Evolutionary conservation across 768 basidiomycete genomes (phyloP).

Genomic region (Antrodiella citrinella): DNA sequence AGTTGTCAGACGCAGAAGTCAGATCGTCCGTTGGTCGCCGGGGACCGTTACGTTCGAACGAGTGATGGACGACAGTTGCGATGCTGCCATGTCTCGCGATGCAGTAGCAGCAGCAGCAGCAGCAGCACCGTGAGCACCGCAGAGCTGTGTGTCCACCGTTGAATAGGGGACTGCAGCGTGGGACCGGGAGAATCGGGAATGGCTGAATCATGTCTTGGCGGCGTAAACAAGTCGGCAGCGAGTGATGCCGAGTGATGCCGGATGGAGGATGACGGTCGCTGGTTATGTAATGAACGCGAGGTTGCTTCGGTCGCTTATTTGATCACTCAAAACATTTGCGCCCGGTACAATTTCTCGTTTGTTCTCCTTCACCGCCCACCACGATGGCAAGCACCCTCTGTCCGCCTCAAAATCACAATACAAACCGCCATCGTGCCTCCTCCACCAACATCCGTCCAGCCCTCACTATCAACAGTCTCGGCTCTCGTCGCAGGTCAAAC

Average conservation of each 20-base stretch:
- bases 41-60: too few relatives aligned
- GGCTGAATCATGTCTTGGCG: neutral
- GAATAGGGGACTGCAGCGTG: too few relatives aligned
- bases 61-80: too few relatives aligned
- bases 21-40: too few relatives aligned
- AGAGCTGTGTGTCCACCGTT: too few relatives aligned
- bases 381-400: slow-evolving; percentile 23
- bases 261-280: neutral
- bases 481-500: slow-evolving; percentile 28
- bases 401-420: too few relatives aligned
- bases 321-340: neutral
- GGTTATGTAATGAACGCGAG: neutral
- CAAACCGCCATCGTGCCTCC: slow-evolving; percentile 49
- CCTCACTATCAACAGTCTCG: slow-evolving; percentile 40
- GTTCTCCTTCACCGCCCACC: slow-evolving; percentile 3
- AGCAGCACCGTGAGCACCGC: too few relatives aligned
- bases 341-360: neutral
- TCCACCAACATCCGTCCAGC: slow-evolving; percentile 50
- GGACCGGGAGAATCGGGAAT: neutral
- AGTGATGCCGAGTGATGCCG: neutral
- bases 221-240: neutral
- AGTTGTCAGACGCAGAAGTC: too few relatives aligned
- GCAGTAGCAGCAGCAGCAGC: too few relatives aligned
- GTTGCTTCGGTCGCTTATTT: neutral
- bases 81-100: too few relatives aligned